Conservation (phyloP, 148 eudicot species). For the Vaccinium myrtillus region DNA sequence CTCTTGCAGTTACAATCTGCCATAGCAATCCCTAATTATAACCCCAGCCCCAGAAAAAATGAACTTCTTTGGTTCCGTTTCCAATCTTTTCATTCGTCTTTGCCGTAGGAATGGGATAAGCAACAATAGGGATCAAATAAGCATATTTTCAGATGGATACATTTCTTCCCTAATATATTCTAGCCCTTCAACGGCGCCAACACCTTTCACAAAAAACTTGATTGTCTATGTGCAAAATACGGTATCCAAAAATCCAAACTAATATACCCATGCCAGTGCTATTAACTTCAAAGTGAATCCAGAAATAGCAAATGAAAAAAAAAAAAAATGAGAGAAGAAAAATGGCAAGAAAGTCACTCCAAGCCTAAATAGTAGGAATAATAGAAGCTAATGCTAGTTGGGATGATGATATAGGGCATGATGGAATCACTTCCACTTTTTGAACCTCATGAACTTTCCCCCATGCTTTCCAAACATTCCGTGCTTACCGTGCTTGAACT, state of each 20-base stretch:
- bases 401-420: not conserved
- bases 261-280: not conserved
- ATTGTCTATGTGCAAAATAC: not conserved
- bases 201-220: not conserved
- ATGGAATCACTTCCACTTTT: slow-evolving; percentile 29
- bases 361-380: not conserved
- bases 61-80: no score
- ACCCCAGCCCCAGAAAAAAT: no score
- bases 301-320: not conserved
- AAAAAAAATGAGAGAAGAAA: not conserved
- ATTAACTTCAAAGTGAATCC: slow-evolving; percentile 5
- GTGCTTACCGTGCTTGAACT: slow-evolving; percentile 34
- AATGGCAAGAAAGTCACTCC: not conserved
- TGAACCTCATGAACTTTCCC: slow-evolving; percentile 24
- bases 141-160: not conserved
- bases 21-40: no score
- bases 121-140: not conserved
- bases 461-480: slow-evolving; percentile 20
- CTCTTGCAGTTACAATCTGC: no score
- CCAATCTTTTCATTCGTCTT: not conserved
- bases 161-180: no score
- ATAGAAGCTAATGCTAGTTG: no score
- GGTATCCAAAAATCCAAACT: not conserved
- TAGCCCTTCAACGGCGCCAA: not conserved
- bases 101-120: not conserved